A percentile compares a stretch with the other conserved stretches of the same genome.
phyloP scores from a whole-genome alignment of 2,329 filamentous ascomycete genomes.

The Leptosphaerulina australis region DNA sequence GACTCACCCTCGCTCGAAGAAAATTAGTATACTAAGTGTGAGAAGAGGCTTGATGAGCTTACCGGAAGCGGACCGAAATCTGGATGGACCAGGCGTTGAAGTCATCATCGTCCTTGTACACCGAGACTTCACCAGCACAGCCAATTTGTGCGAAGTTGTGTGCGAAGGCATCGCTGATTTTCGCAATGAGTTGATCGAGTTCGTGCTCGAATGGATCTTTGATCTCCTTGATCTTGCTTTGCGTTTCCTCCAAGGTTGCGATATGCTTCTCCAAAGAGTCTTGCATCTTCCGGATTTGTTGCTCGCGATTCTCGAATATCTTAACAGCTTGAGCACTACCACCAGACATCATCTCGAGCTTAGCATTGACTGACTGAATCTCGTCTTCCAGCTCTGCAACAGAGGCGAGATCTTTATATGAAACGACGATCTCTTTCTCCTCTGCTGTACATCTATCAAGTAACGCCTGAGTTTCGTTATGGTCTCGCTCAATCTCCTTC shows the following conservation, averaged over 20 bases:
- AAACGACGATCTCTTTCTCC: slow-evolving; percentile 29
- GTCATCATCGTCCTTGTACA: slow-evolving; percentile 86
- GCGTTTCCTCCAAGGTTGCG: slow-evolving; percentile 61
- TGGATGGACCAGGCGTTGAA: slow-evolving; percentile 94
- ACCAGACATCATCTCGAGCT: slow-evolving; percentile 79
- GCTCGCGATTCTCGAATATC: slow-evolving; percentile 63
- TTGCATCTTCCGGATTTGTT: slow-evolving; percentile 70
- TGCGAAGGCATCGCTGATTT: slow-evolving; percentile 88
- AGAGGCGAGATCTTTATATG: slow-evolving; percentile 26
- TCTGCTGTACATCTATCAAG: slow-evolving; percentile 32
- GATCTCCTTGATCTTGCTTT: slow-evolving; percentile 66
- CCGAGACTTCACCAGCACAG: slow-evolving; percentile 86
- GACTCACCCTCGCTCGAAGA: slow-evolving; percentile 66
- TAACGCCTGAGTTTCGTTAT: slow-evolving; percentile 24
- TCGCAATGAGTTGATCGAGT: slow-evolving; percentile 75
- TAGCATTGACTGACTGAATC: slow-evolving; percentile 74
- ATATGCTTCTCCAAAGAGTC: slow-evolving; percentile 63
- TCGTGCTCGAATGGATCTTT: slow-evolving; percentile 80
- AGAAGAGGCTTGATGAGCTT: slow-evolving; percentile 37
- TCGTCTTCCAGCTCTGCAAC: slow-evolving; percentile 71
- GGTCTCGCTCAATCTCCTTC: slow-evolving; percentile 22
- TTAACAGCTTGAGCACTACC: slow-evolving; percentile 76
- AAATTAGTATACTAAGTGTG: slow-evolving; percentile 11
- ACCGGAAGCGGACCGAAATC: slow-evolving; percentile 95
- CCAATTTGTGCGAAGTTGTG: slow-evolving; percentile 94